Base-by-base conservation (phyloP, 1,284 basidiomycete genomes). In the Trametes polyzona region DNA sequence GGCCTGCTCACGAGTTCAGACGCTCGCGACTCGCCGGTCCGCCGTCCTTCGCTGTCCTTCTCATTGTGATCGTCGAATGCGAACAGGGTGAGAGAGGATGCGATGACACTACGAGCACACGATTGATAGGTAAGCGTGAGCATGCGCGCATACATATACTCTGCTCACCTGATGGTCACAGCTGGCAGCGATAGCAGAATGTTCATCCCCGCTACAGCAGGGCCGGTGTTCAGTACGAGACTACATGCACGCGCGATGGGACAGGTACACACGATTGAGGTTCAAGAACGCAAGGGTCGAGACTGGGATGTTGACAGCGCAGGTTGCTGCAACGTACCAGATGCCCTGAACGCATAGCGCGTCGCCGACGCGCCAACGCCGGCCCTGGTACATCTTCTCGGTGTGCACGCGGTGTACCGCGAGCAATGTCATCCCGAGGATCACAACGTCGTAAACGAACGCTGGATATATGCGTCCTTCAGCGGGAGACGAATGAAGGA, bases 311-410 rank as follows among this genome's bases (percentile, higher is more conserved):
- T 57, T 61, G 7, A 47, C 55, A 10, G 39, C 27, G 37, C 55
- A 57, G n/a, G 59, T 61, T 43, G 30, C 55, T 21, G 49, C 43
- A 33, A 61, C 52, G 59, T 61, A 61, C 29, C 59, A 47, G 24
- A 61, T 48, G 50, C 59, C 59, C 52, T 61, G 59, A 11, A 57
- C 41, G 48, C 59, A 57, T n/a, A 61, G 52, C 29, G 42, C 47
- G 26, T 50, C 50, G 21, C 59, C 55, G 32, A 61, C 24, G 23
- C 39, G 27, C 59, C 59, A 61, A 11, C 37, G 40, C 17, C 39
- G 37, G 17, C 10, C 21, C 35, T 36, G 7, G 48, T 24, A 44
- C 42, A 11, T 27, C 10, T 30, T 23, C 19, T 26, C 40, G 37
- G 46, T 30, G 41, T 47, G 58, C 36, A 60, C 58, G 35, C 47